Evolutionary conservation across 1,139 yeast species (phyloP).

Genomic region (Kodamaea suecica): DNA sequence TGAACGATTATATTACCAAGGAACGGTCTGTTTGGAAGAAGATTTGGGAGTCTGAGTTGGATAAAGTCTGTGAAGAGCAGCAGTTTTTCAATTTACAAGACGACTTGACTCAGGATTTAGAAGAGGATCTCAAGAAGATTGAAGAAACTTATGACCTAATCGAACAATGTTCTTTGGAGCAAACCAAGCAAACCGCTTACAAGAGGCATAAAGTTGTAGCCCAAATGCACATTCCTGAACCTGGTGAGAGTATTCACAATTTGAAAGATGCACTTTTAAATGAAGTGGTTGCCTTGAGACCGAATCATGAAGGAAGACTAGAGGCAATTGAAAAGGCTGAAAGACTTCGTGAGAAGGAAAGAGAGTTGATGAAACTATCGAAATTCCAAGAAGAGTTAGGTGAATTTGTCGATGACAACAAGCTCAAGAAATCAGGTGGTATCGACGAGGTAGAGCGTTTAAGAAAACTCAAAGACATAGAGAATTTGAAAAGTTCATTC

Average conservation of each 20-base stretch:
- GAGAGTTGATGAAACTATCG: constrained; percentile 52
- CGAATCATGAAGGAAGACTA: constrained; percentile 79
- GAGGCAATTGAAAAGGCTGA: constrained; percentile 91
- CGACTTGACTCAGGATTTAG: constrained; percentile 73
- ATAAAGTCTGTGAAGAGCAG: constrained; percentile 89
- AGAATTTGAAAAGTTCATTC: constrained; percentile 53
- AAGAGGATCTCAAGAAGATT: constrained; percentile 77
- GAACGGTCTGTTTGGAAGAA: constrained; percentile 88
- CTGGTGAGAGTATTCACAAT: constrained; percentile 61
- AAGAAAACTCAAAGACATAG: constrained; percentile 65
- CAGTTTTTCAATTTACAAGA: constrained; percentile 89
- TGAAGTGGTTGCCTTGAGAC: constrained; percentile 75
- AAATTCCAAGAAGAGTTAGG: constrained; percentile 87
- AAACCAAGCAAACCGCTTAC: constrained; percentile 38
- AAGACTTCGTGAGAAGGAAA: constrained; percentile 69
- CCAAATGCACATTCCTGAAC: constrained; percentile 52
- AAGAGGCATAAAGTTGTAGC: constrained; percentile 40
- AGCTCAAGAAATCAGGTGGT: constrained; percentile 81
- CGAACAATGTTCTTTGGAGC: constrained; percentile 79
- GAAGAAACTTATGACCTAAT: constrained; percentile 78
- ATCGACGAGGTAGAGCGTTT: constrained; percentile 77
- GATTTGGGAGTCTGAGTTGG: constrained; percentile 90
- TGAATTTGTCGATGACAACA: constrained; percentile 74
- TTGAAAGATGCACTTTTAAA: constrained; percentile 75
- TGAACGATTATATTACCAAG: constrained; percentile 59